Evolutionary conservation across 768 basidiomycete species (phyloP).

Genomic region (Mycena polygramma): DNA sequence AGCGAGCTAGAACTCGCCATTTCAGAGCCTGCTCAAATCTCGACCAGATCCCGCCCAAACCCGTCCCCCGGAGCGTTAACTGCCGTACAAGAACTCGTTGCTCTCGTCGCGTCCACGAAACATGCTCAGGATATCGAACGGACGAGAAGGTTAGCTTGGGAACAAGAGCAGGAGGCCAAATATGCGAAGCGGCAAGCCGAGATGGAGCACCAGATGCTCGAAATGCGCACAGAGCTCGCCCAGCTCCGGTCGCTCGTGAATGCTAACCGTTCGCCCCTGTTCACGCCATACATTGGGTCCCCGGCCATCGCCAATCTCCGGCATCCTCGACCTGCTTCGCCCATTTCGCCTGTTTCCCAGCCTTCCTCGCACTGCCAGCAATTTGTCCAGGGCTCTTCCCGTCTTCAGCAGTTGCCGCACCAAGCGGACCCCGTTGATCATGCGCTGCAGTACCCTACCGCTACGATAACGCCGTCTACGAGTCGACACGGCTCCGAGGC

Average conservation of each 20-base stretch:
- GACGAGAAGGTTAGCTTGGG: slow-evolving; percentile 74
- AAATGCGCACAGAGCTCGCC: slow-evolving; percentile 67
- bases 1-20: slow-evolving; percentile 78
- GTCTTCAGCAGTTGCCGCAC: slow-evolving; percentile 1
- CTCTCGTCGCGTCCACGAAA: slow-evolving; percentile 67
- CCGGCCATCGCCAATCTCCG: slow-evolving; percentile 48
- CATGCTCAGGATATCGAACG: slow-evolving; percentile 73
- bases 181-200: slow-evolving; percentile 67
- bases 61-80: slow-evolving; percentile 53
- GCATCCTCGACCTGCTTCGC: slow-evolving; percentile 46
- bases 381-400: slow-evolving; percentile 56
- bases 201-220: slow-evolving; percentile 67
- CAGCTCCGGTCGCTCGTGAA: slow-evolving; percentile 58
- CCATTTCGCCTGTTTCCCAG: slow-evolving; percentile 55
- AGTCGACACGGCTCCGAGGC: slow-evolving; percentile 45
- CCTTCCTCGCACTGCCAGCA: slow-evolving; percentile 46
- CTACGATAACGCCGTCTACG: slow-evolving; percentile 49
- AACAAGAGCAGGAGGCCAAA: slow-evolving; percentile 76
- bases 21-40: slow-evolving; percentile 49
- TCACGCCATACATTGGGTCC: slow-evolving; percentile 40
- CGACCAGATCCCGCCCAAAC: slow-evolving; percentile 42
- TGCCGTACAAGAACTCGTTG: slow-evolving; percentile 71
- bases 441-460: slow-evolving; percentile 33
- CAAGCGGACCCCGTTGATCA: slow-evolving; percentile 31
- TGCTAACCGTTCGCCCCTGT: slow-evolving; percentile 37